phyloP scores from a whole-genome alignment of 2,329 filamentous ascomycete genomes.

The Aureobasidium sp. region DNA sequence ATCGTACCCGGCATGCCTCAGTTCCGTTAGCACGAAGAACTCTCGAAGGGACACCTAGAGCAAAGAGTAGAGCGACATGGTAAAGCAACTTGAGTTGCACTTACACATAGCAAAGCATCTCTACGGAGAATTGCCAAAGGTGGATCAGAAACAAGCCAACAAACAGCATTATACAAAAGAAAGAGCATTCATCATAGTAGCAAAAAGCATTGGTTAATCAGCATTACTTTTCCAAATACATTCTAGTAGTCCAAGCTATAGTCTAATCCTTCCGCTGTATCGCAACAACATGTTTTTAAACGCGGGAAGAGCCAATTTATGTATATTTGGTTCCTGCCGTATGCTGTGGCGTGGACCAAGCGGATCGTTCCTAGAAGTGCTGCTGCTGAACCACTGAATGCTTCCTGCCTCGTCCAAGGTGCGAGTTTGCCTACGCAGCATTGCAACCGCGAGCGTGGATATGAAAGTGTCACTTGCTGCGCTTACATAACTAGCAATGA shows the following conservation, averaged over 20 bases:
- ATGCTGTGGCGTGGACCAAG: background rate
- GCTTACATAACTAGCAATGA: background rate
- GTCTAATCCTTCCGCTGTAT: background rate
- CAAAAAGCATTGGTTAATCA: background rate
- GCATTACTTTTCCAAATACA: background rate
- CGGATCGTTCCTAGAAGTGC: background rate
- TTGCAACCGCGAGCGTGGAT: too few relatives aligned
- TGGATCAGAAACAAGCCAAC: background rate
- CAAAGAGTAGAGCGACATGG: background rate
- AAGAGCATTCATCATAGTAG: background rate
- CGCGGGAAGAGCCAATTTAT: background rate
- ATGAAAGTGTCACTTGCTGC: too few relatives aligned
- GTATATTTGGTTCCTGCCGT: background rate
- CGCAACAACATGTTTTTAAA: background rate
- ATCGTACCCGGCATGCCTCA: conserved; percentile 20
- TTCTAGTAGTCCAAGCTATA: background rate
- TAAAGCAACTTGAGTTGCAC: background rate
- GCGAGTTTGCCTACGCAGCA: background rate
- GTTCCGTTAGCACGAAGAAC: conserved; percentile 1
- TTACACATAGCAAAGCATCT: background rate
- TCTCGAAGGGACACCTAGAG: too few relatives aligned
- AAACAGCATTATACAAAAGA: background rate
- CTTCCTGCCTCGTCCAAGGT: background rate
- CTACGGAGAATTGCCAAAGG: background rate
- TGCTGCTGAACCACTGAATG: background rate